These are phyloP conservation scores for Mucor ambiguus DNA, from an alignment of 371 early-diverging fungal species.

Conservation along the genomic window DNA sequence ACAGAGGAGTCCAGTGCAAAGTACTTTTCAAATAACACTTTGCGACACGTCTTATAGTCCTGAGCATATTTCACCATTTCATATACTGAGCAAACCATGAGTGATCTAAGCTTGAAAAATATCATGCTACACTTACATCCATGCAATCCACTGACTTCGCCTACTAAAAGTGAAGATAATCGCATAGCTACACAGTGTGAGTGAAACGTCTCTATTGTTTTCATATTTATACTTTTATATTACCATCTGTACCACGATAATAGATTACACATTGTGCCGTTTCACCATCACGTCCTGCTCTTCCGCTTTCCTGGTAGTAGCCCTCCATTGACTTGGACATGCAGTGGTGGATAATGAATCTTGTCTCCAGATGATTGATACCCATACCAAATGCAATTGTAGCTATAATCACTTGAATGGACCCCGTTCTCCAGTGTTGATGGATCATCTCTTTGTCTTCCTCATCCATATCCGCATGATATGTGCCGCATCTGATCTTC, in stretches of 20 bases:
- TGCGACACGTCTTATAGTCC: constrained; percentile 64
- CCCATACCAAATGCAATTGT: constrained; percentile 93
- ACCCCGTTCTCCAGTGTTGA: constrained; percentile 69
- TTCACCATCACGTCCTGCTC: constrained; percentile 82
- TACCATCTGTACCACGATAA: constrained; percentile 71
- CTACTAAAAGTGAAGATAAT: constrained; percentile 64
- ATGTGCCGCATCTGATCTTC: constrained; percentile 63
- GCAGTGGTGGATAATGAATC: constrained; percentile 87
- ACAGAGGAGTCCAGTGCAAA: constrained; percentile 47
- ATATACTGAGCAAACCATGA: constrained; percentile 39
- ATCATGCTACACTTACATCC: constrained; percentile 42
- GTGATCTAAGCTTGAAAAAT: no score
- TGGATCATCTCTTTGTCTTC: constrained; percentile 75
- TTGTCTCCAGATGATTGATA: constrained; percentile 84
- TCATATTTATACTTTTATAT: background rate
- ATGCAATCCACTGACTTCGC: constrained; percentile 61
- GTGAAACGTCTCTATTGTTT: background rate
- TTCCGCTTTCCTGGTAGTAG: constrained; percentile 94
- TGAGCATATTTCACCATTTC: constrained; percentile 72
- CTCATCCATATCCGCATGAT: constrained; percentile 85
- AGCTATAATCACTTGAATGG: constrained; percentile 78
- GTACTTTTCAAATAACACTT: constrained; percentile 66
- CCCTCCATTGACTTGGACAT: constrained; percentile 88
- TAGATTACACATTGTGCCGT: constrained; percentile 77
- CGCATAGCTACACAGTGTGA: constrained; percentile 43